Conservation (phyloP, 352 stramenopile genomes). For the Phytopythium oedochilum region DNA sequence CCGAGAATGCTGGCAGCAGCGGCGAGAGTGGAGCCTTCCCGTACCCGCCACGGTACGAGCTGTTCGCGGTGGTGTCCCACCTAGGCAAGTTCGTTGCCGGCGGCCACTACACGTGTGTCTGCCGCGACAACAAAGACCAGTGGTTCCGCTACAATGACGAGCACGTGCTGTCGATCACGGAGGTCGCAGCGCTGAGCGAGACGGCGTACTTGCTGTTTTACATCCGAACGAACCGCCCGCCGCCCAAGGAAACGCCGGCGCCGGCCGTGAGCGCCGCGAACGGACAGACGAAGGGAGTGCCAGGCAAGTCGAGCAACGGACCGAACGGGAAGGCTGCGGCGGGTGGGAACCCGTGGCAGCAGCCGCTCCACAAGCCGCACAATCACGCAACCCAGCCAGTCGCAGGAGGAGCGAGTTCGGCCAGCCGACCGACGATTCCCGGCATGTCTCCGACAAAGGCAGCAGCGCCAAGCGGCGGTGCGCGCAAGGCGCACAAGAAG, state of each 20-base stretch:
- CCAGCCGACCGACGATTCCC: constrained; percentile 19
- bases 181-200: constrained; percentile 61
- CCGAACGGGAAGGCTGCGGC: constrained; percentile 9
- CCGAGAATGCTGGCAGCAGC: constrained; percentile 26
- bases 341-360: constrained; percentile 19
- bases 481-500: constrained; percentile 32
- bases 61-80: constrained; percentile 83
- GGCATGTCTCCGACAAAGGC: constrained; percentile 32
- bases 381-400: background rate
- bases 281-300: constrained; percentile 6
- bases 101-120: constrained; percentile 81
- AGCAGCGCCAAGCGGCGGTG: constrained; percentile 3
- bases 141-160: constrained; percentile 85
- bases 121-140: constrained; percentile 85
- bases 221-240: constrained; percentile 52
- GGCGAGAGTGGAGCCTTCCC: constrained; percentile 17
- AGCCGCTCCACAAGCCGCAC: constrained; percentile 5
- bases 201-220: constrained; percentile 82
- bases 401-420: background rate
- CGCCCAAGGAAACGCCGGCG: constrained; percentile 7
- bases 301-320: constrained; percentile 10
- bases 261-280: constrained; percentile 14
- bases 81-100: constrained; percentile 76
- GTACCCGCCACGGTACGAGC: constrained; percentile 59
- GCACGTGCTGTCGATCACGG: constrained; percentile 71